Conservation (phyloP, 371 early-diverging fungal species). For the Mortierella sp. region DNA sequence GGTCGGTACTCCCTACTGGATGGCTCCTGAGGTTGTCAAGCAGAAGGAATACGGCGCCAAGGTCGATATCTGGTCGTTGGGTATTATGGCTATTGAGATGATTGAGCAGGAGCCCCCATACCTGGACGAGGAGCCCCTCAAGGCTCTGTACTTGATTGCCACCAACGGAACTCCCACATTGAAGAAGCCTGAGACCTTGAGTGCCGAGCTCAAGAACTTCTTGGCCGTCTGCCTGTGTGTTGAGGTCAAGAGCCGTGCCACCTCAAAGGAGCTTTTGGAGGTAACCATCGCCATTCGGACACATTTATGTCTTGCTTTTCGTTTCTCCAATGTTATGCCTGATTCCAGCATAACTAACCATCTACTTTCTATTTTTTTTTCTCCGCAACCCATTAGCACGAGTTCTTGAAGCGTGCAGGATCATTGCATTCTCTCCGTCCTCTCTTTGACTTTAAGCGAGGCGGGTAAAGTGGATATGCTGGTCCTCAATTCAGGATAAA, state of each 20-base stretch:
- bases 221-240: slow-evolving; percentile 92
- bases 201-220: slow-evolving; percentile 88
- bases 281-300: slow-evolving; percentile 44
- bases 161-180: slow-evolving; percentile 97
- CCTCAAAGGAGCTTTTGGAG: slow-evolving; percentile 83
- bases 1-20: slow-evolving; percentile 97
- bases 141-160: slow-evolving; percentile 96
- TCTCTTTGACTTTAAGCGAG: slow-evolving; percentile 47
- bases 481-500: background rate
- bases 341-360: background rate
- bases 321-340: background rate
- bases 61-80: slow-evolving; percentile 95
- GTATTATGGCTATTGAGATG: slow-evolving; percentile 98
- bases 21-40: slow-evolving; percentile 95
- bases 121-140: slow-evolving; percentile 93
- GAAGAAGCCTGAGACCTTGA: slow-evolving; percentile 87
- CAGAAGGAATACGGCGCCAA: slow-evolving; percentile 92
- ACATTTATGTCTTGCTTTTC: background rate
- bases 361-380: background rate
- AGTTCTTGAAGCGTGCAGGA: slow-evolving; percentile 71
- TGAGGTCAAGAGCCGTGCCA: slow-evolving; percentile 90
- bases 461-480: slow-evolving; percentile 11
- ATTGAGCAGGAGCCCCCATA: slow-evolving; percentile 98
- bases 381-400: slow-evolving; percentile 60
- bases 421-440: slow-evolving; percentile 40